Base-by-base conservation (phyloP, 1,139 yeast species). In the Debaryomycetaceae sp. region DNA sequence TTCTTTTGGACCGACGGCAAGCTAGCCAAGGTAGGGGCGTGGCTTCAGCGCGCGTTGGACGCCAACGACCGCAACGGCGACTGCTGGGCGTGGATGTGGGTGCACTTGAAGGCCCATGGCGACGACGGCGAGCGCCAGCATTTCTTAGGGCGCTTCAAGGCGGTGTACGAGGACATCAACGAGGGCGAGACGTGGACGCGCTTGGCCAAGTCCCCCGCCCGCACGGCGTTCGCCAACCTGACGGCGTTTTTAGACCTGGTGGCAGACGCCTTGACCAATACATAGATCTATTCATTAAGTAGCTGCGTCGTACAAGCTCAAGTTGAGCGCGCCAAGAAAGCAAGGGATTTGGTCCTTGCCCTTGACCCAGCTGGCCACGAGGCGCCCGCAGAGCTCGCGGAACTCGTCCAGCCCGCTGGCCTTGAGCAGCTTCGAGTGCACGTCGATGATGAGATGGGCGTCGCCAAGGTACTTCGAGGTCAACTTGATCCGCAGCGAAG, bases 271-370 rank as follows among this genome's bases (percentile, higher is more conserved):
- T 27, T 51, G 27, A 17, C 22, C 6, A 9, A 16, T n/a, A n/a
- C n/a, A n/a, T 16, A 28, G 23, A n/a, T n/a, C n/a, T n/a, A n/a
- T n/a, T n/a, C n/a, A n/a, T n/a, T n/a, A n/a, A n/a, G n/a, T n/a
- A n/a, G n/a, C n/a, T n/a, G n/a, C n/a, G n/a, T 77, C 80, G 55
- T 75, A 78, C 16, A 84, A 56, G 44, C 74, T 80, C 35, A 86
- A 59, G 32, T 78, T 83, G 39, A 86, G 60, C 0, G 93, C 88
- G 35, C 93, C 80, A 35, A 88, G 59, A 46, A 86, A 82, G 44
- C 94, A 83, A 0, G 94, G 85, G 16, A 85, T 75, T 43, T 84
- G 88, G 25, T 72, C 73, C 39, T 77, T 71, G 31, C 81, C 83
- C 29, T 67, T 67, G 3, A 83, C 75, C 88, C 94, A 85, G 37